Conservation (phyloP, 768 basidiomycete species). For the Pleurotus pulmonarius region DNA sequence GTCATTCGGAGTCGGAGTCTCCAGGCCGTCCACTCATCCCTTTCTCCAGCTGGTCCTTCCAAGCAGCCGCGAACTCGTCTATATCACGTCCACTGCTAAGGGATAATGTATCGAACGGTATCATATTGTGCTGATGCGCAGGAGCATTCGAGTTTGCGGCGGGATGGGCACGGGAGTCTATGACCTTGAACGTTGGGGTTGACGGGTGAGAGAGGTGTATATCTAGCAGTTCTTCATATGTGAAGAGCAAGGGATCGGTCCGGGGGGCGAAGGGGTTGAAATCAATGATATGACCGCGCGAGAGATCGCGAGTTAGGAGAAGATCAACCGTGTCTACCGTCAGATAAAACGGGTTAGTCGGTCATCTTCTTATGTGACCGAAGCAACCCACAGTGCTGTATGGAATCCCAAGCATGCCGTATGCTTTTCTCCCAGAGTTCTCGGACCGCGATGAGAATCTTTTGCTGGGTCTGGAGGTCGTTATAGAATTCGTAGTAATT, state of each 20-base stretch:
- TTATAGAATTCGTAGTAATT: slow-evolving; percentile 89
- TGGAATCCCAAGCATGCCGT: slow-evolving; percentile 50
- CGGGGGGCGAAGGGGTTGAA: slow-evolving; percentile 85
- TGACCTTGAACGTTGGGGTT: slow-evolving; percentile 52
- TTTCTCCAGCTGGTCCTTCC: slow-evolving; percentile 50
- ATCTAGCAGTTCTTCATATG: slow-evolving; percentile 66
- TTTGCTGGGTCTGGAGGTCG: slow-evolving; percentile 47
- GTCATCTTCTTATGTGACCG: neutral
- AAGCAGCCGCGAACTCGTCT: slow-evolving; percentile 66
- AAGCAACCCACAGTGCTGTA: slow-evolving; percentile 59
- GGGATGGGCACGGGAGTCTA: slow-evolving; percentile 75
- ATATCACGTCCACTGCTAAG: slow-evolving; percentile 72
- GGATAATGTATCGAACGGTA: slow-evolving; percentile 84
- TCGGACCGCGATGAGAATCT: slow-evolving; percentile 48
- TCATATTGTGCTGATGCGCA: slow-evolving; percentile 80
- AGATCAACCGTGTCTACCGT: slow-evolving; percentile 81
- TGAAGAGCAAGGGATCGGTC: slow-evolving; percentile 88
- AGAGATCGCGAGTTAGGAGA: slow-evolving; percentile 77
- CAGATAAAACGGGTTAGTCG: slow-evolving; percentile 2
- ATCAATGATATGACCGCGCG: slow-evolving; percentile 79
- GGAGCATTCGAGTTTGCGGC: slow-evolving; percentile 66
- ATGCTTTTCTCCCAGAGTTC: slow-evolving; percentile 72
- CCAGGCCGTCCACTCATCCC: neutral
- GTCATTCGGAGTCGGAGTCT: too few species aligned
- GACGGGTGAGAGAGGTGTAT: slow-evolving; percentile 22